A percentile compares a stretch with the other conserved stretches of the same genome.
Conservation (phyloP, 2,329 filamentous ascomycete species). For the Cadophora sp. region DNA sequence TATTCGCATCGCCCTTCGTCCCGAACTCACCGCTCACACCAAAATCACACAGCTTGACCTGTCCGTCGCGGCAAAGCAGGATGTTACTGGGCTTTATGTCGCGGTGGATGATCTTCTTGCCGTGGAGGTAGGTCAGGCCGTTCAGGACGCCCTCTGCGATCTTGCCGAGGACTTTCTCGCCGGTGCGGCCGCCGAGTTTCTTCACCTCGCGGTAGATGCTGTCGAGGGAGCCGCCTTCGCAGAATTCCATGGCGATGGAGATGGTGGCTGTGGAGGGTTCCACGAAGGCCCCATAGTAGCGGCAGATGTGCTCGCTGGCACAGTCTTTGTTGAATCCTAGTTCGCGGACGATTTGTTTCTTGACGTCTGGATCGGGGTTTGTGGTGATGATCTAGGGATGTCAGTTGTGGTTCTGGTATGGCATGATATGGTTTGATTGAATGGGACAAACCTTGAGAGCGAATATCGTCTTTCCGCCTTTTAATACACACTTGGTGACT, state of each 20-base stretch:
- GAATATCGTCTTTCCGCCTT: conserved; percentile 92
- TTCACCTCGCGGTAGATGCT: conserved; percentile 98
- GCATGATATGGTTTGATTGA: neutral
- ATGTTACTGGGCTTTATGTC: conserved; percentile 99
- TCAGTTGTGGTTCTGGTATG: conserved; percentile 1
- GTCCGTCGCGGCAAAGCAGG: conserved; percentile 86
- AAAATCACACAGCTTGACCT: conserved; percentile 98
- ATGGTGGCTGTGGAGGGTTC: conserved; percentile 94
- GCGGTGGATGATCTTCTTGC: conserved; percentile 95
- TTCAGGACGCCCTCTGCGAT: conserved; percentile 94
- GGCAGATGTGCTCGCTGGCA: conserved; percentile 93
- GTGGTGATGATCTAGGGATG: conserved; percentile 88
- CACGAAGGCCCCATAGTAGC: conserved; percentile 96
- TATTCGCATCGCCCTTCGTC: conserved; percentile 97
- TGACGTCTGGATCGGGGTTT: conserved; percentile 95
- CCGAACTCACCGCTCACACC: conserved; percentile 97
- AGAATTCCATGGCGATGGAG: conserved; percentile 99
- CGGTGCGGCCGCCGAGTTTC: conserved; percentile 90
- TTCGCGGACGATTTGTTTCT: conserved; percentile 97
- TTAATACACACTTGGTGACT: conserved; percentile 88
- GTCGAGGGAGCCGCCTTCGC: conserved; percentile 93
- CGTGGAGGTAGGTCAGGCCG: conserved; percentile 92
- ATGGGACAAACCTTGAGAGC: conserved; percentile 79
- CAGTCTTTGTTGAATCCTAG: conserved; percentile 98
- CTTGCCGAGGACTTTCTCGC: conserved; percentile 96